Evolutionary conservation across 23 red algal species (phyloP), one percentile per base, ranked within the genome.

Genomic region (Pyropia yezoensis): DNA sequence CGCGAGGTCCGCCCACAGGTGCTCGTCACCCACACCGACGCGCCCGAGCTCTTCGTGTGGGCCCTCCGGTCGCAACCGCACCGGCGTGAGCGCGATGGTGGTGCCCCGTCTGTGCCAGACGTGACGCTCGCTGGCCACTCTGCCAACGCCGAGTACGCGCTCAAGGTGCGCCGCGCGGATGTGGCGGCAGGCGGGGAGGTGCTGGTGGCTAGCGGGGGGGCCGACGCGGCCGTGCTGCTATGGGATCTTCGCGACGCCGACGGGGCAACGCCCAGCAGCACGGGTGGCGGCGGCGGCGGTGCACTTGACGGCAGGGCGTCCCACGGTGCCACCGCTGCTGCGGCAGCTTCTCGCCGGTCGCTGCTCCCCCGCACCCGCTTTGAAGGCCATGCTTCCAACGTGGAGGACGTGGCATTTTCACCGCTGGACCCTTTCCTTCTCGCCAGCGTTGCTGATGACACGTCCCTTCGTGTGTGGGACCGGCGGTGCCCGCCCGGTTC

Each of bases 11-110:
- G 50, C 28, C 52, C 70, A 19, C 70, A 78, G 26, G 62, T 95
- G 32, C 61, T 95, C n/a, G 82, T 95, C 52, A 95, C 90, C 21
- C 90, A 95, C 51, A 81, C 90, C 63, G 90, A 95, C 66, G 77
- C 53, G 26, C 73, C 80, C 14, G 71, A 83, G 57, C 56, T 95
- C 15, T 75, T 82, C 55, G 77, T 95, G 29, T 95, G 90, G 90
- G 75, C 87, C 61, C 59, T 95, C 64, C 74, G 77, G 17, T 30
- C n/a, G 65, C 90, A 95, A 54, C 67, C 67, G 50, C 81, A 87
- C 65, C 81, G 90, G 34, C 52, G 70, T 45, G 61, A 73, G 27
- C 56, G 74, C 61, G 82, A 83, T 12, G 47, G 61, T 16, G 16
- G 45, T 6, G 22, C 64, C 2, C 77, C 77, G 20, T 81, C 28